phyloP scores from a whole-genome alignment of 2,329 filamentous ascomycete species.

The Botryotinia convoluta region DNA sequence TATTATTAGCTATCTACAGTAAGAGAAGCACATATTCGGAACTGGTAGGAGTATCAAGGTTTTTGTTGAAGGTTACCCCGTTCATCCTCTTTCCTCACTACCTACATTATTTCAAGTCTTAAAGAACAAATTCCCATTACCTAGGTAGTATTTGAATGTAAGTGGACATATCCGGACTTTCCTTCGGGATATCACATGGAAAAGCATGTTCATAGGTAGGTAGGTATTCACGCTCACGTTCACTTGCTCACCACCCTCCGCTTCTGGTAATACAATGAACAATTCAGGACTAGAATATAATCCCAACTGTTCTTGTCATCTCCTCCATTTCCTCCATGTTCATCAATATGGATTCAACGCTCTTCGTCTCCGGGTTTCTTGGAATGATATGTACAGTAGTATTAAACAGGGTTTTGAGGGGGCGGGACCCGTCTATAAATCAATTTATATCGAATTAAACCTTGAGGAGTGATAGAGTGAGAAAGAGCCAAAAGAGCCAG shows the following conservation, averaged over 20 bases:
- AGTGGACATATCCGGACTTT: neutral
- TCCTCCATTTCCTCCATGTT: neutral
- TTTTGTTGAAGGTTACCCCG: neutral
- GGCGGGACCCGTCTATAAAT: conserved; percentile 6
- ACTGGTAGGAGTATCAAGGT: neutral
- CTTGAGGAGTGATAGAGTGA: neutral
- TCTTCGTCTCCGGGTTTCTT: neutral
- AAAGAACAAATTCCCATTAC: neutral
- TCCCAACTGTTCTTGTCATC: neutral
- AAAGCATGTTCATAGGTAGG: neutral
- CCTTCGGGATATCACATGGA: conserved; percentile 1
- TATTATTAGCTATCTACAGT: neutral
- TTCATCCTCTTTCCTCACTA: neutral
- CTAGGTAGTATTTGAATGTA: neutral
- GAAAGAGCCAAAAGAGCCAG: neutral
- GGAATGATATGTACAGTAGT: neutral
- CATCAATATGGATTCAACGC: neutral
- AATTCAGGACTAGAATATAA: conserved; percentile 2
- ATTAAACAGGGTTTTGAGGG: neutral
- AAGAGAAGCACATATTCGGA: neutral
- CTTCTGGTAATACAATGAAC: neutral
- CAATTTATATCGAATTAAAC: neutral
- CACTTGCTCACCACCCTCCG: neutral
- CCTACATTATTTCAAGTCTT: neutral
- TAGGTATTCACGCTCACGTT: neutral